Percentiles rank a stretch among this genome's conserved stretches.
phyloP scores from a whole-genome alignment of 345 rosid genomes.

The Lepidium aucheri region DNA sequence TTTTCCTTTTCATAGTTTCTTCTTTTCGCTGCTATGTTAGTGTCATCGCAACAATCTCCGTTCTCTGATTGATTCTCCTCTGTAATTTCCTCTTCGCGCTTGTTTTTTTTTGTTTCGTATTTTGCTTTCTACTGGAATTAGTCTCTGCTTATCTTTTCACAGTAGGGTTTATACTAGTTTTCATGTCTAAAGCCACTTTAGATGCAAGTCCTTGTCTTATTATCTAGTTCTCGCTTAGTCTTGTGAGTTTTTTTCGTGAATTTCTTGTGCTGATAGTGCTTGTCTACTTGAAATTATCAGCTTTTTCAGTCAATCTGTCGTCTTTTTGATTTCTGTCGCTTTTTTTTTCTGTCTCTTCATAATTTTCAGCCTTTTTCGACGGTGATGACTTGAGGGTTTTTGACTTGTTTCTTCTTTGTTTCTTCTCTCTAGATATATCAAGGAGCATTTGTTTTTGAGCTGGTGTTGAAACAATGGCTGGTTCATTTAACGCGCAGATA shows the following conservation, averaged over 20 bases:
- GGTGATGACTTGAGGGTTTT: not conserved
- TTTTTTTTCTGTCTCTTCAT: not conserved
- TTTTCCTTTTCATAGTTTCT: not conserved
- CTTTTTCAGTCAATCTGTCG: not conserved
- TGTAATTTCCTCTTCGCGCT: conserved; percentile 5
- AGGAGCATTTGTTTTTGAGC: conserved; percentile 7
- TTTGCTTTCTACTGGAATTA: conserved; percentile 7
- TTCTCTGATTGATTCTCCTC: conserved; percentile 10
- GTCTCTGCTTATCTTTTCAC: not conserved
- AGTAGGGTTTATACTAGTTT: conserved; percentile 6
- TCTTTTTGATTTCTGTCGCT: not conserved
- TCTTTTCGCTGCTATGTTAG: not conserved
- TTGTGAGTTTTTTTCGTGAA: not conserved
- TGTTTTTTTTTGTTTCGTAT: not conserved
- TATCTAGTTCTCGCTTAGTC: not conserved
- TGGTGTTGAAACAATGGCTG: conserved; percentile 51
- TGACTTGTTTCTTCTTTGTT: conserved; percentile 24
- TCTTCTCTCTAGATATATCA: not conserved
- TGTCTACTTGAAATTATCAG: not conserved
- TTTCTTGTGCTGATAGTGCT: not conserved
- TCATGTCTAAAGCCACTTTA: not conserved
- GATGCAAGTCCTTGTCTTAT: not conserved
- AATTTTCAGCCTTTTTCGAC: not conserved
- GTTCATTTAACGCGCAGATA: conserved; percentile 87
- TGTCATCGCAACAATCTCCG: not conserved